Percentiles rank a stretch among this genome's conserved stretches.
phyloP scores from a whole-genome alignment of 257 asterid genomes.

The Nyctanthes arbortristis region DNA sequence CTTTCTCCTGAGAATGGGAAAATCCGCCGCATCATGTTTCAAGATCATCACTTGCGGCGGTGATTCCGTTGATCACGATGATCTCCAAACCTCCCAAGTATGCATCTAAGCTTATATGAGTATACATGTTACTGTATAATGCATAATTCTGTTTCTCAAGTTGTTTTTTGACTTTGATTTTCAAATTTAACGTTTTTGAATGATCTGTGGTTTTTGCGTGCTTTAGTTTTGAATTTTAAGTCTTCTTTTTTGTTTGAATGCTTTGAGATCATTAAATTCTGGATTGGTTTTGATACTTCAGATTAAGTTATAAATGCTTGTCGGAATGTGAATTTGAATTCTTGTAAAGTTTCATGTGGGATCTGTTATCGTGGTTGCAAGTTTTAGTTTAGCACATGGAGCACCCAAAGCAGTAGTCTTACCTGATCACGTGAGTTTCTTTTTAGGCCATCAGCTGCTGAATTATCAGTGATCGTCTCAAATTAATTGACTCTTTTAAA shows the following conservation, averaged over 20 bases:
- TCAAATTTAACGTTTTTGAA: too few relatives aligned
- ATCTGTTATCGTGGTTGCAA: too few relatives aligned
- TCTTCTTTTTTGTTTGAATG: not conserved
- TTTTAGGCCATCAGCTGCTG: not conserved
- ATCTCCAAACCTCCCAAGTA: conserved; percentile 58
- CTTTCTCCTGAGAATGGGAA: too few relatives aligned
- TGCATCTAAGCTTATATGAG: not conserved
- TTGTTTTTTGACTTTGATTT: conserved; percentile 9
- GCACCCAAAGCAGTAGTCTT: too few relatives aligned
- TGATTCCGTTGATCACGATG: conserved; percentile 62
- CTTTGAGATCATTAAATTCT: not conserved
- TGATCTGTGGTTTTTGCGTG: not conserved
- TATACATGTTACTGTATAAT: not conserved
- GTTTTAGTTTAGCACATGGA: too few relatives aligned
- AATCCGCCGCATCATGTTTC: too few relatives aligned
- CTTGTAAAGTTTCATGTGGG: too few relatives aligned
- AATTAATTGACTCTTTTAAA: not conserved
- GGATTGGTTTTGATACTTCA: not conserved
- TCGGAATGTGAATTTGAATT: too few relatives aligned
- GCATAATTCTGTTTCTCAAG: not conserved
- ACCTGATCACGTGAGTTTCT: too few relatives aligned
- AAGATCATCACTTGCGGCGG: conserved; percentile 70
- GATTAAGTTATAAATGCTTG: too few relatives aligned
- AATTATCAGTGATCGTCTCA: not conserved
- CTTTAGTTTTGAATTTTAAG: too few relatives aligned